phyloP scores from a whole-genome alignment of 2,329 filamentous ascomycete species.

The Xylariaceae sp. region DNA sequence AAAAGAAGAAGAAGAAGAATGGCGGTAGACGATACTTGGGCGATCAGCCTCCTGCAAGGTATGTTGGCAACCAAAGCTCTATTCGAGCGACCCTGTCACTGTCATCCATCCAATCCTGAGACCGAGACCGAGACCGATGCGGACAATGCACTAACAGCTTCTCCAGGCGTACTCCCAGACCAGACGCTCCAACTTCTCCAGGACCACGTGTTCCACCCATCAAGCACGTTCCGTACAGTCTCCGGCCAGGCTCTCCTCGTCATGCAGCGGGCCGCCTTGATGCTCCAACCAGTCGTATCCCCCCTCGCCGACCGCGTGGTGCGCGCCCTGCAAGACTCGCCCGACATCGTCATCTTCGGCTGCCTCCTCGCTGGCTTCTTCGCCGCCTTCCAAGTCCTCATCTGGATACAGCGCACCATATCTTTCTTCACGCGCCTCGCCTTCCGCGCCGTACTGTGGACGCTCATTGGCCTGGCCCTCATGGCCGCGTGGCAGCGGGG shows the following conservation, averaged over 20 bases:
- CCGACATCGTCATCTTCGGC: constrained; percentile 40
- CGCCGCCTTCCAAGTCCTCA: constrained; percentile 59
- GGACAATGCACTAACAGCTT: neutral
- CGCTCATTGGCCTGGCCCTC: constrained; percentile 46
- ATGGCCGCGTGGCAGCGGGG: constrained; percentile 61
- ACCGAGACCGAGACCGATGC: constrained; percentile 2
- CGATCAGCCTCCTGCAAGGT: constrained; percentile 30
- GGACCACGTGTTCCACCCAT: constrained; percentile 43
- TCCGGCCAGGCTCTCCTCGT: constrained; percentile 32
- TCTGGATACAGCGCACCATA: constrained; percentile 65
- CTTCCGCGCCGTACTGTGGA: constrained; percentile 60
- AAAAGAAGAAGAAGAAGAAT: constrained; percentile 5
- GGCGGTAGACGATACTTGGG: constrained; percentile 24
- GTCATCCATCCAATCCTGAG: neutral
- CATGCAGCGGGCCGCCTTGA: constrained; percentile 21
- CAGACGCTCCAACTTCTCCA: constrained; percentile 40
- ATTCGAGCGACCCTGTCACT: neutral
- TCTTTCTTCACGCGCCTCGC: constrained; percentile 71
- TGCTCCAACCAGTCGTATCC: constrained; percentile 38
- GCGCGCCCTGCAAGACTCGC: constrained; percentile 34
- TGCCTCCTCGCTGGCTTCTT: constrained; percentile 51
- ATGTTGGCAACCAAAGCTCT: neutral
- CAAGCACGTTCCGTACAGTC: constrained; percentile 40
- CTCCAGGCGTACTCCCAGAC: constrained; percentile 39
- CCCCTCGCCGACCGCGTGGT: constrained; percentile 39